phyloP scores from a whole-genome alignment of 148 eudicot species.

The Spergularia marina region DNA sequence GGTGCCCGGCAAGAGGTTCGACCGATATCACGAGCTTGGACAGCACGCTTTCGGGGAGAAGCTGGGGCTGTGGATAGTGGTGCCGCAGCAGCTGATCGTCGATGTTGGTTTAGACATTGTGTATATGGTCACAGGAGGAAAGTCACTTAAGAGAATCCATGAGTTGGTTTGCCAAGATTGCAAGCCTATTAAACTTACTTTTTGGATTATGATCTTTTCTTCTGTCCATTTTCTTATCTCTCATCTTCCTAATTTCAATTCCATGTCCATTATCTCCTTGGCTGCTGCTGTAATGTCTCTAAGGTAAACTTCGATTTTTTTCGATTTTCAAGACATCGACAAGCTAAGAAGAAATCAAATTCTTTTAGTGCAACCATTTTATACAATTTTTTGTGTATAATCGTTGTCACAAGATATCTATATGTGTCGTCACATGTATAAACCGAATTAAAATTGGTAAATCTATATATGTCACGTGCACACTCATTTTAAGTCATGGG shows the following conservation, averaged over 20 bases:
- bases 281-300: conserved; percentile 25
- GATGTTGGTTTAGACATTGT: conserved; percentile 23
- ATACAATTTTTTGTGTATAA: too few species aligned
- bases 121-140: conserved; percentile 31
- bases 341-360: too few species aligned
- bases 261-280: conserved; percentile 21
- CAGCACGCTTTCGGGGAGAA: conserved; percentile 40
- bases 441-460: too few species aligned
- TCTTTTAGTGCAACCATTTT: too few species aligned
- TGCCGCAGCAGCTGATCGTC: conserved; percentile 25
- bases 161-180: not conserved
- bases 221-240: conserved; percentile 22
- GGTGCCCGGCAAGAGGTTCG: conserved; percentile 42
- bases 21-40: conserved; percentile 40
- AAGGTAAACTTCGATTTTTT: not conserved
- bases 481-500: too few species aligned
- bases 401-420: too few species aligned
- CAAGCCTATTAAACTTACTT: conserved; percentile 21
- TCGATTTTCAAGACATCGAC: too few species aligned
- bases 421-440: too few species aligned
- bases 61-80: conserved; percentile 26
- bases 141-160: conserved; percentile 21
- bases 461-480: too few species aligned
- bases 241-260: conserved; percentile 26
- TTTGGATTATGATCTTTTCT: conserved; percentile 23